Percentiles rank a stretch among this genome's conserved stretches.
Evolutionary conservation across 2,329 filamentous ascomycete genomes (phyloP).

Genomic region (Talaromyces sp.): DNA sequence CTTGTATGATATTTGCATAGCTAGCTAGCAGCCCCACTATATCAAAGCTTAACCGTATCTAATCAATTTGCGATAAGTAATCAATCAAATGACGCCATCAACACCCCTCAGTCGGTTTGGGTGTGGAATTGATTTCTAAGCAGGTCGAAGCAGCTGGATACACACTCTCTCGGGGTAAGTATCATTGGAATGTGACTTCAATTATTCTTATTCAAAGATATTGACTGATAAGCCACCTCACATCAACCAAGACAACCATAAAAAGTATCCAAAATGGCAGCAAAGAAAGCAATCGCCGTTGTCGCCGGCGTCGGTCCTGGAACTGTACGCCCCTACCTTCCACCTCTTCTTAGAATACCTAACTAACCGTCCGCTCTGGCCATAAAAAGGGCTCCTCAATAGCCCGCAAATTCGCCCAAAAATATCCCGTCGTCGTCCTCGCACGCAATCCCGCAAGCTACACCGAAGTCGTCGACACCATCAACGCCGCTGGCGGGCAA

Average conservation of each 20-base stretch:
- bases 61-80: not conserved
- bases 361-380: not conserved
- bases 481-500: conserved; percentile 58
- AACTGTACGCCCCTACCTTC: conserved; percentile 33
- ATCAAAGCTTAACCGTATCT: not conserved
- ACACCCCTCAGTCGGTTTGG: not conserved
- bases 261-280: conserved; percentile 14
- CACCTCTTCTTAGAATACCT: not conserved
- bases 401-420: conserved; percentile 58
- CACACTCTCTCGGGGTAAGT: not conserved
- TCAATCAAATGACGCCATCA: conserved; percentile 13
- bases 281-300: conserved; percentile 44
- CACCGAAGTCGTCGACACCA: conserved; percentile 56
- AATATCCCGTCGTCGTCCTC: conserved; percentile 60
- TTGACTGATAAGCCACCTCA: not conserved
- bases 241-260: not conserved
- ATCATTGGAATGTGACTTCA: not conserved
- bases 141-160: not conserved
- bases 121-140: conserved; percentile 14
- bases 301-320: conserved; percentile 50
- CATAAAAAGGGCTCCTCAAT: conserved; percentile 53
- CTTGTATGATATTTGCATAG: not conserved
- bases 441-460: conserved; percentile 60
- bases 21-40: too few species aligned
- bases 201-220: too few species aligned